phyloP scores from a whole-genome alignment of 352 stramenopile species.

The Hyaloperonospora arabidopsidis region DNA sequence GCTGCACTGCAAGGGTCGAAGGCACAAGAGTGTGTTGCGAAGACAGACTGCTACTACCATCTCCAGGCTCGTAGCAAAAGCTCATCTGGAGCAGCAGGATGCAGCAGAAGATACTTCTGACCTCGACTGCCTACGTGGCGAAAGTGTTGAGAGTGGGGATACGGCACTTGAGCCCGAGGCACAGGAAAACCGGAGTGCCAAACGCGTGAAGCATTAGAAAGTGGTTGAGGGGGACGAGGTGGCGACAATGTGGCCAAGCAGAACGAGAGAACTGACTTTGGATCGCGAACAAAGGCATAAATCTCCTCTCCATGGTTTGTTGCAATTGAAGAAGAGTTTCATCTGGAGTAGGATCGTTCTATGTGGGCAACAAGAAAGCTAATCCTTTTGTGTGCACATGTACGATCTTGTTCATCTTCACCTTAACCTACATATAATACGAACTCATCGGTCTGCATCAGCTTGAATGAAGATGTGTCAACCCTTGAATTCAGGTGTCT shows the following conservation, averaged over 20 bases:
- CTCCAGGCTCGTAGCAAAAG: slow-evolving; percentile 39
- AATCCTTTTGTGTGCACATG: no score
- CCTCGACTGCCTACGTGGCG: neutral
- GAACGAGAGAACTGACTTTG: slow-evolving; percentile 1
- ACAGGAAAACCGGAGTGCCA: slow-evolving; percentile 15
- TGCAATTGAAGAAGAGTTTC: no score
- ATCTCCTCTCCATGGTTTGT: no score
- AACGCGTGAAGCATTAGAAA: slow-evolving; percentile 25
- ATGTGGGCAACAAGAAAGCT: no score
- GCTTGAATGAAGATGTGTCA: no score
- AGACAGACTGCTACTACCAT: slow-evolving; percentile 39
- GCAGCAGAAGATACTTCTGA: neutral
- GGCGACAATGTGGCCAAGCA: neutral
- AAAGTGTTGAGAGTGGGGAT: slow-evolving; percentile 1
- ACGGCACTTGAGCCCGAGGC: slow-evolving; percentile 3
- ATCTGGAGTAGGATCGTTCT: no score
- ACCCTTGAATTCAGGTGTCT: no score
- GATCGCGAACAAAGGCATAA: slow-evolving; percentile 1
- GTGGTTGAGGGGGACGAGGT: neutral
- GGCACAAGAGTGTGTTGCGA: slow-evolving; percentile 75
- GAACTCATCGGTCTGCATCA: no score
- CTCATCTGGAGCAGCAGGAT: slow-evolving; percentile 12
- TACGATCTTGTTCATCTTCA: no score
- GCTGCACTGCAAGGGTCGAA: slow-evolving; percentile 71
- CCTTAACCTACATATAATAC: no score